Base-by-base conservation (phyloP, 2,329 filamentous ascomycete species). In the Fusarium transvaalense region DNA sequence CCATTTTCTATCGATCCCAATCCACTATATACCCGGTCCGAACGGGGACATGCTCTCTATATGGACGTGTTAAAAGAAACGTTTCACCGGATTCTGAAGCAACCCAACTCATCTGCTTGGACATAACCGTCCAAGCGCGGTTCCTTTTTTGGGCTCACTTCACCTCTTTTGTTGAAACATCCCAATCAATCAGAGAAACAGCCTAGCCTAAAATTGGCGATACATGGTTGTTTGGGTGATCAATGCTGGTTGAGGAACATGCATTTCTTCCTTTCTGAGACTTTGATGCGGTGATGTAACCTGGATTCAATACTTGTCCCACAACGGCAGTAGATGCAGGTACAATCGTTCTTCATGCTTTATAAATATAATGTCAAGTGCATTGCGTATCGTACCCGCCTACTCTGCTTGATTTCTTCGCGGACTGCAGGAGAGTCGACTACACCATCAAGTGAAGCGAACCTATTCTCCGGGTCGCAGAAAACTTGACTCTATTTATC, bases 51-150 rank as follows among this genome's bases (percentile, higher is more conserved):
- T 39, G 10, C 10, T 29, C 29, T 9, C 29, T 29, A 9, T 29
- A 39, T 17, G 23, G 12, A 17, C 23, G 17, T n/a, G 14, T 42
- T 6, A 31, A 41, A 27, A 60, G 39, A 59, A 65, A 31, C 25
- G 38, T 41, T 61, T 58, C 57, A 56, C 64, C 64, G 45, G 61
- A 68, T 60, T 53, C 53, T 68, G 64, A 68, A 68, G 64, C 64
- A 56, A 39, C 41, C 32, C 19, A 37, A 39, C 21, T 32, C 6
- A 31, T 25, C 48, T 53, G 39, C 45, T 55, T 53, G 23, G 46
- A 39, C 56, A 39, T 31, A 46, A 55, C 17, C 8, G 59, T 64
- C 64, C 27, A 64, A 68, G 64, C 64, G 41, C 37, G 41, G 25
- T 42, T 56, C 50, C 32, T 27, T 29, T 50, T 50, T 41, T 56